A percentile compares a stretch with the other conserved stretches of the same genome.
phyloP scores from a whole-genome alignment of 441 rosid genomes.

The Erodium chrysanthum region DNA sequence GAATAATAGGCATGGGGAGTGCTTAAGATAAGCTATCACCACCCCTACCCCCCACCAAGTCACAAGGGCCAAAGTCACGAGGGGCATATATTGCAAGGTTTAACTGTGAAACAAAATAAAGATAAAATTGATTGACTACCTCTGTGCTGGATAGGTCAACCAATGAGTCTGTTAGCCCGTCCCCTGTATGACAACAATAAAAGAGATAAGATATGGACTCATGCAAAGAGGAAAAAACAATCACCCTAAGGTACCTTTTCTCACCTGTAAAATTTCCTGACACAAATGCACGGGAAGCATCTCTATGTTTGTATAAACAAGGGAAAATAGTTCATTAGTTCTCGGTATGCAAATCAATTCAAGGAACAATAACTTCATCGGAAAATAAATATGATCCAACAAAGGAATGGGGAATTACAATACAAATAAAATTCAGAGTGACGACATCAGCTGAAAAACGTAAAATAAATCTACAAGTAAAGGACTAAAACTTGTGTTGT shows the following conservation, averaged over 20 bases:
- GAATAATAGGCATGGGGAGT: neutral
- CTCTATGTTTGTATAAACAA: slow-evolving; percentile 33
- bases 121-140: slow-evolving; percentile 29
- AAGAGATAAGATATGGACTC: neutral
- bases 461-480: neutral
- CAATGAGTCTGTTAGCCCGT: slow-evolving; percentile 76
- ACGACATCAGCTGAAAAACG: neutral
- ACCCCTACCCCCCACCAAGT: too few species aligned
- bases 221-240: neutral
- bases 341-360: slow-evolving; percentile 15
- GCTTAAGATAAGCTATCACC: neutral
- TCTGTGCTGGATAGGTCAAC: slow-evolving; percentile 62
- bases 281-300: slow-evolving; percentile 85
- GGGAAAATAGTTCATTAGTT: slow-evolving; percentile 10
- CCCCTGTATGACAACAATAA: slow-evolving; percentile 41
- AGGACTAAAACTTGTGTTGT: neutral
- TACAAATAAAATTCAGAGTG: neutral
- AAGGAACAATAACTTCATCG: neutral
- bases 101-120: neutral
- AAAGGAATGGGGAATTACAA: neutral
- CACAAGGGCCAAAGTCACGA: neutral
- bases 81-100: neutral
- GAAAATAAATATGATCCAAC: neutral
- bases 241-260: slow-evolving; percentile 3
- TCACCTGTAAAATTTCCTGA: slow-evolving; percentile 89